phyloP scores from a whole-genome alignment of 495 filamentous ascomycete species.

The Achaetomiella virescens region DNA sequence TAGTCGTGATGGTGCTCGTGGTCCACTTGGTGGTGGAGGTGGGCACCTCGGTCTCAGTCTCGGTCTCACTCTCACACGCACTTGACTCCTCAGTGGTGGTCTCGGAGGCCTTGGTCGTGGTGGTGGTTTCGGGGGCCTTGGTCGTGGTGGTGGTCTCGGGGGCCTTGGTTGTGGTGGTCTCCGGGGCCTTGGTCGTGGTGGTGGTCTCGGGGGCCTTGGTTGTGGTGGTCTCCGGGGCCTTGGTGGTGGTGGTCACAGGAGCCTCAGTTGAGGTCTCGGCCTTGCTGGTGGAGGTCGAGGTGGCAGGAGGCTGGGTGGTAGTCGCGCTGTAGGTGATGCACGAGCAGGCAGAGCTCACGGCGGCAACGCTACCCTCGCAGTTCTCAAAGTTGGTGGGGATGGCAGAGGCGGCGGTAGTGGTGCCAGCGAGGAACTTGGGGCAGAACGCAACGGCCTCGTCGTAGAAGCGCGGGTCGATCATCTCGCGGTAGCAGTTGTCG shows the following conservation, averaged over 20 bases:
- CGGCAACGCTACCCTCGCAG: slow-evolving; percentile 18
- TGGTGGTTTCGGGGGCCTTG: neutral
- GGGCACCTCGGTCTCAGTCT: slow-evolving; percentile 7
- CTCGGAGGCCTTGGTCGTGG: neutral
- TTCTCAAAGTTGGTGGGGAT: slow-evolving; percentile 27
- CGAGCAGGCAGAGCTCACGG: slow-evolving; percentile 34
- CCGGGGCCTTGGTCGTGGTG: slow-evolving; percentile 3
- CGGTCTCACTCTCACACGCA: slow-evolving; percentile 8
- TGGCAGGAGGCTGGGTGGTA: neutral
- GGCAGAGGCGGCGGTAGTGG: slow-evolving; percentile 15
- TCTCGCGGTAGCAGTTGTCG: slow-evolving; percentile 31
- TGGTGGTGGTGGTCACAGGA: neutral
- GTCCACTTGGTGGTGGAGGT: slow-evolving; percentile 31
- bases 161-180: slow-evolving; percentile 22
- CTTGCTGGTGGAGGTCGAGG: slow-evolving; percentile 5
- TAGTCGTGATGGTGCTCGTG: slow-evolving; percentile 52
- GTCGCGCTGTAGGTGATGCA: slow-evolving; percentile 31
- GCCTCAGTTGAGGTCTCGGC: neutral
- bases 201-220: neutral
- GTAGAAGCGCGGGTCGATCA: slow-evolving; percentile 22
- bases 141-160: neutral
- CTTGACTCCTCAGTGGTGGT: neutral
- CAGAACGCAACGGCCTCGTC: slow-evolving; percentile 23
- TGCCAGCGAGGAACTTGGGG: slow-evolving; percentile 21
- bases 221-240: neutral